Percentiles rank a stretch among this genome's conserved stretches.
These are phyloP conservation scores for Herpetospermum pedunculosum DNA, from an alignment of 306 rosid species.

Conservation along the genomic window DNA sequence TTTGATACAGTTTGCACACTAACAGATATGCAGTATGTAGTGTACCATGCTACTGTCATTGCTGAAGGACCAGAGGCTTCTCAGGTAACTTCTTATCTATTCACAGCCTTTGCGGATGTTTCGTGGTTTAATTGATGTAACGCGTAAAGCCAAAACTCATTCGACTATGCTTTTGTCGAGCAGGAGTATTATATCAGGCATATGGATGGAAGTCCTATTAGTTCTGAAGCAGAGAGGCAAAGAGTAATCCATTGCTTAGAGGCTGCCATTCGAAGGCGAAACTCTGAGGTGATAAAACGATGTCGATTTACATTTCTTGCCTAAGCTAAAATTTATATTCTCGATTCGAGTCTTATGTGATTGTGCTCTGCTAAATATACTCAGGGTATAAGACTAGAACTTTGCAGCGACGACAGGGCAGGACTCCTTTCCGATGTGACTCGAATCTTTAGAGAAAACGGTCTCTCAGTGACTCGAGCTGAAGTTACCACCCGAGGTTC, in stretches of 20 bases:
- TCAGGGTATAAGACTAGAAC: slow-evolving; percentile 85
- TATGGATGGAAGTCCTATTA: slow-evolving; percentile 72
- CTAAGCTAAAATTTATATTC: not conserved
- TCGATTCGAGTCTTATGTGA: not conserved
- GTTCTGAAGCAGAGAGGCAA: slow-evolving; percentile 87
- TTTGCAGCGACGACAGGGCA: slow-evolving; percentile 69
- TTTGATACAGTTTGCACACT: slow-evolving; percentile 83
- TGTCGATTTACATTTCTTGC: not conserved
- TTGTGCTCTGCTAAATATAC: not conserved
- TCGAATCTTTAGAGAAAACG: slow-evolving; percentile 91
- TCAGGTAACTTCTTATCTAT: slow-evolving; percentile 48
- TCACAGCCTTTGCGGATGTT: not conserved
- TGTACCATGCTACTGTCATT: slow-evolving; percentile 75
- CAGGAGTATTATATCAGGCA: slow-evolving; percentile 92
- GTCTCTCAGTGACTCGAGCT: slow-evolving; percentile 79
- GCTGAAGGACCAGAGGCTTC: slow-evolving; percentile 91
- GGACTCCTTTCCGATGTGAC: slow-evolving; percentile 93
- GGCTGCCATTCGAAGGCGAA: slow-evolving; percentile 82
- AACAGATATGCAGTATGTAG: slow-evolving; percentile 96
- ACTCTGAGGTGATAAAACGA: slow-evolving; percentile 52
- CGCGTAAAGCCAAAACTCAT: not conserved
- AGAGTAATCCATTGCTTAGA: slow-evolving; percentile 93
- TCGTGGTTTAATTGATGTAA: not conserved
- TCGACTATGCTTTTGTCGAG: not conserved
- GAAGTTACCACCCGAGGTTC: slow-evolving; percentile 79